Percentiles rank a stretch among this genome's conserved stretches.
These are phyloP conservation scores for Arabidopsis lyrata DNA, from an alignment of 441 rosid genomes.

Conservation along the genomic window DNA sequence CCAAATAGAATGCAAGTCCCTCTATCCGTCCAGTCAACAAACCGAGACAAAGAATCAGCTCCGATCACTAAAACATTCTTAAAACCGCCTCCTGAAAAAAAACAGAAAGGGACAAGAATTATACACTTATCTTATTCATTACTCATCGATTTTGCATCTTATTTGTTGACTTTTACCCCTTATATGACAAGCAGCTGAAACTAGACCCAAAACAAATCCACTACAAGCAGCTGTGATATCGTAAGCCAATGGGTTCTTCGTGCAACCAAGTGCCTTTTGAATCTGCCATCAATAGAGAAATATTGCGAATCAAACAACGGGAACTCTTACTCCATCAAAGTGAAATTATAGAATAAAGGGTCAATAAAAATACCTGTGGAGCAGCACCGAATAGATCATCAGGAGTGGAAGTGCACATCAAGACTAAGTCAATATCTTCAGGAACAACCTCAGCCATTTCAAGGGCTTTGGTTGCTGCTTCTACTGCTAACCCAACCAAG, in stretches of 20 bases:
- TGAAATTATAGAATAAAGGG: neutral
- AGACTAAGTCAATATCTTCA: slow-evolving; percentile 83
- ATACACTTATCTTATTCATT: slow-evolving; percentile 12
- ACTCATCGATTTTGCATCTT: slow-evolving; percentile 29
- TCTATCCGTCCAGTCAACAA: slow-evolving; percentile 96
- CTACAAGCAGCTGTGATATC: slow-evolving; percentile 98
- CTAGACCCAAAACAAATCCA: slow-evolving; percentile 88
- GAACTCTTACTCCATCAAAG: neutral
- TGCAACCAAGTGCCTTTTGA: slow-evolving; percentile 91
- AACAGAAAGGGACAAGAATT: slow-evolving; percentile 4
- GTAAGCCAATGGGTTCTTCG: slow-evolving; percentile 75
- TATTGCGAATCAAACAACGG: neutral
- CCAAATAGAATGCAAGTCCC: slow-evolving; percentile 93
- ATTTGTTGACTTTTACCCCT: slow-evolving; percentile 67
- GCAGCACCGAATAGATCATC: slow-evolving; percentile 95
- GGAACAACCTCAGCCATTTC: slow-evolving; percentile 89
- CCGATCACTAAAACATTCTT: slow-evolving; percentile 89
- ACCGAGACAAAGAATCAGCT: slow-evolving; percentile 85
- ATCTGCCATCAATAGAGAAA: slow-evolving; percentile 55
- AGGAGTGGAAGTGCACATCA: slow-evolving; percentile 93
- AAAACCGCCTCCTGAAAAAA: slow-evolving; percentile 77
- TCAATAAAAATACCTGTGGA: slow-evolving; percentile 43
- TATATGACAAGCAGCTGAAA: slow-evolving; percentile 95
- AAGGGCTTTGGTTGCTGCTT: slow-evolving; percentile 89
- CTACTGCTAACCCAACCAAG: slow-evolving; percentile 65